Evolutionary conservation across 768 basidiomycete species (phyloP), one percentile per base, ranked within the genome.

Genomic region (Russula lepida): DNA sequence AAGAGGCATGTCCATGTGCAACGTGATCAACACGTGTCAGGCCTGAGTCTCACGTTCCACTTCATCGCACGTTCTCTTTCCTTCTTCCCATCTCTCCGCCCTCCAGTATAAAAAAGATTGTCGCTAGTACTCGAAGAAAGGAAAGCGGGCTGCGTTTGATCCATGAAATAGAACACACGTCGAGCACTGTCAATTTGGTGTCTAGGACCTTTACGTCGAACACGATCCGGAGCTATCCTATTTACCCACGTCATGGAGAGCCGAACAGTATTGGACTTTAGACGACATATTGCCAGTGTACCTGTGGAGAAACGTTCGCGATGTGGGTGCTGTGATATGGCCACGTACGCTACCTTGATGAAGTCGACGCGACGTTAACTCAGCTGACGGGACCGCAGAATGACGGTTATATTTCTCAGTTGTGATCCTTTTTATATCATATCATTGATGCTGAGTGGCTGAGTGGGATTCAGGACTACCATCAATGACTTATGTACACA

Each of bases 121-220:
- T 27, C 35, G 23, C 27, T 28, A n/a, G n/a, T n/a, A 35, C 23
- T 30, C 51, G 41, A 54, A 12, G 21, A 53, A 49, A 13, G 43
- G 27, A 11, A 58, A 48, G 1, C 9, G 27, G 7, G 21, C 2
- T 30, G 27, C 43, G 6, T 54, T 49, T 21, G 52, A 58, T 52
- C 56, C 61, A 19, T 35, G 58, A 28, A 47, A 54, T 54, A 30
- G 27, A 48, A 27, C 28, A 0, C 51, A 17, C 43, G 51, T 89
- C 64, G 81, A 82, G 60, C 85, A 87, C 65, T 81, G 79, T 7
- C 77, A 75, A 30, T 58, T 88, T 39, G 88, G 88, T 50, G 82
- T 89, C 39, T 91, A 89, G 88, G 86, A 89, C 68, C 72, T 88
- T 46, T 91, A 89, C 69, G 81, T 87, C 68, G 81, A 88, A 66